Conservation (phyloP, 2,329 filamentous ascomycete genomes). For the Penicillium sp. region DNA sequence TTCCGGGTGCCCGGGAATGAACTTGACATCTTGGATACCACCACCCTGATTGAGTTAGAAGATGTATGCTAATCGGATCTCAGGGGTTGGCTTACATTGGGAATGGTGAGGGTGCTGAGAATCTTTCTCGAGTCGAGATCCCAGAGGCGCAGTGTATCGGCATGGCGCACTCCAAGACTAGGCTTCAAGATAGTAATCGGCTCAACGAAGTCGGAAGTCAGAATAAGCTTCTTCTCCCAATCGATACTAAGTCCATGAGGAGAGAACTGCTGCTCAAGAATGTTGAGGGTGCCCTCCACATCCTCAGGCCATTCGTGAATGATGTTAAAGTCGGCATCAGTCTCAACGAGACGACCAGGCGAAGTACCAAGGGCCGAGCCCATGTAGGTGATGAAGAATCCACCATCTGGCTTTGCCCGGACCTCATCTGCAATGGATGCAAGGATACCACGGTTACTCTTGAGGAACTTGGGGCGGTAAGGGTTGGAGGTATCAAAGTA, state of each 20-base stretch:
- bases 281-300: conserved; percentile 54
- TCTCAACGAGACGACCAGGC: conserved; percentile 62
- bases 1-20: conserved; percentile 62
- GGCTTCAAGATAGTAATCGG: conserved; percentile 63
- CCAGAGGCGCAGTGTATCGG: conserved; percentile 62
- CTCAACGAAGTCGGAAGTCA: conserved; percentile 64
- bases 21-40: conserved; percentile 66
- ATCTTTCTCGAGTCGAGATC: conserved; percentile 55
- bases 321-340: conserved; percentile 59
- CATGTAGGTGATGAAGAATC: conserved; percentile 64
- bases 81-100: conserved; percentile 44
- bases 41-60: conserved; percentile 40
- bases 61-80: background rate
- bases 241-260: conserved; percentile 61
- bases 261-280: conserved; percentile 61
- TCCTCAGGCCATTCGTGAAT: conserved; percentile 64
- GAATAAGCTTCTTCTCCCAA: conserved; percentile 57
- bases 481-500: conserved; percentile 62
- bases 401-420: conserved; percentile 61
- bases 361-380: conserved; percentile 59
- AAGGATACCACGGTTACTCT: conserved; percentile 61
- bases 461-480: conserved; percentile 59
- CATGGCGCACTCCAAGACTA: conserved; percentile 53
- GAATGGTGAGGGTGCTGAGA: conserved; percentile 61
- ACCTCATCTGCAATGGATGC: conserved; percentile 63